phyloP scores from a whole-genome alignment of 768 basidiomycete genomes.

The Trametes cingulata region DNA sequence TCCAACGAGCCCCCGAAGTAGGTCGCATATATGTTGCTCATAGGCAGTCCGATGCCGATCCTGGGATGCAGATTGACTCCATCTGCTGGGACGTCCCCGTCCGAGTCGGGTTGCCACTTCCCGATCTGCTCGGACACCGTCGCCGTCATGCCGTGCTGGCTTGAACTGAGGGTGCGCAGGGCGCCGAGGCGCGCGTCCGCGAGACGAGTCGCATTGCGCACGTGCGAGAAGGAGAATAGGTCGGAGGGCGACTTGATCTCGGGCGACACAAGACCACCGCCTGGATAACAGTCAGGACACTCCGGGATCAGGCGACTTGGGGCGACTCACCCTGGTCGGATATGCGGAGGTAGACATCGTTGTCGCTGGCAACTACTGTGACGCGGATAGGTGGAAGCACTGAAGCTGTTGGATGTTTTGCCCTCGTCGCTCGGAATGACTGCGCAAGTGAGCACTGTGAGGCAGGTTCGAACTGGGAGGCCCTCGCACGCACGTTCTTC shows the following conservation, averaged over 20 bases:
- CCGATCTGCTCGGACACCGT: constrained; percentile 81
- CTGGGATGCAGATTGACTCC: constrained; percentile 55
- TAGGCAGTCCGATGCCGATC: constrained; percentile 82
- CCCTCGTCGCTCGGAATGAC: constrained; percentile 72
- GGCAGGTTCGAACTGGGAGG: not conserved
- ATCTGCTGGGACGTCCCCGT: constrained; percentile 38
- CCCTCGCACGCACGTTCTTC: constrained; percentile 65
- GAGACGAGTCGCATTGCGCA: constrained; percentile 72
- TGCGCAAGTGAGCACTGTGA: constrained; percentile 28
- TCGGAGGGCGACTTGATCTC: constrained; percentile 67
- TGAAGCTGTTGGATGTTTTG: constrained; percentile 46
- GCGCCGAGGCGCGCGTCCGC: constrained; percentile 67
- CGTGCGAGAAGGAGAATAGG: constrained; percentile 87
- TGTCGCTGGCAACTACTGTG: constrained; percentile 73
- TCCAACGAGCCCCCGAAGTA: constrained; percentile 85
- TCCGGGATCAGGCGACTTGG: too few species aligned
- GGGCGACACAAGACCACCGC: constrained; percentile 65
- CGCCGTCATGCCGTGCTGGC: constrained; percentile 64
- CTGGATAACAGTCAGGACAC: constrained; percentile 36
- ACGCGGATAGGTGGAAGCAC: constrained; percentile 63
- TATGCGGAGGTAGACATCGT: constrained; percentile 79
- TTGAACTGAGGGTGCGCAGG: constrained; percentile 60
- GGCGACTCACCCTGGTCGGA: constrained; percentile 78
- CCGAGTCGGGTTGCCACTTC: constrained; percentile 41
- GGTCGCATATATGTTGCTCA: constrained; percentile 89